Conservation (phyloP, 2,329 filamentous ascomycete genomes). For the Trichoderma guizhouense region DNA sequence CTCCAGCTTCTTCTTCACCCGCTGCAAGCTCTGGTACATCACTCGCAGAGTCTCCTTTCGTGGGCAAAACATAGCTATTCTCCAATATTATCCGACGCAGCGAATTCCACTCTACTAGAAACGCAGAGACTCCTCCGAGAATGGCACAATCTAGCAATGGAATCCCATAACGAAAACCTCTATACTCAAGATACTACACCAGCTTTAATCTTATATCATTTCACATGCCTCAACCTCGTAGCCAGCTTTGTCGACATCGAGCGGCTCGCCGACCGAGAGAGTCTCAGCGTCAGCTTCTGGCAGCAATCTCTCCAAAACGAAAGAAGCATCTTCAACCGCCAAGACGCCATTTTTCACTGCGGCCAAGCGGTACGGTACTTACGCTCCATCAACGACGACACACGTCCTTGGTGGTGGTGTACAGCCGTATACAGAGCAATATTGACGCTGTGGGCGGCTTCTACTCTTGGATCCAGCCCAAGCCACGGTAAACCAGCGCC, state of each 20-base stretch:
- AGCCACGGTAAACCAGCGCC: not conserved
- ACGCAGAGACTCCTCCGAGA: slow-evolving; percentile 61
- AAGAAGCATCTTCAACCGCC: slow-evolving; percentile 60
- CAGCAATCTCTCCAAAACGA: slow-evolving; percentile 55
- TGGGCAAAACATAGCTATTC: slow-evolving; percentile 42
- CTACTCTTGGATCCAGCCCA: slow-evolving; percentile 36
- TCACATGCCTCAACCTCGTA: slow-evolving; percentile 66
- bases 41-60: not conserved
- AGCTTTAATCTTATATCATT: slow-evolving; percentile 62
- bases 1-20: slow-evolving; percentile 45
- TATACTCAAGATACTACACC: not conserved
- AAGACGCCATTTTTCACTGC: slow-evolving; percentile 64
- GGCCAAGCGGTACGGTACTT: slow-evolving; percentile 64
- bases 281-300: slow-evolving; percentile 53
- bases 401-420: slow-evolving; percentile 68
- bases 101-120: slow-evolving; percentile 56
- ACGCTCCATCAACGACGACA: slow-evolving; percentile 55
- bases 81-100: slow-evolving; percentile 43
- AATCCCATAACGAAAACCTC: not conserved
- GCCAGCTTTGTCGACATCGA: slow-evolving; percentile 67
- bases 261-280: slow-evolving; percentile 60
- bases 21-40: slow-evolving; percentile 52
- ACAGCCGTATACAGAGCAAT: slow-evolving; percentile 65
- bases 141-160: slow-evolving; percentile 63
- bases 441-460: slow-evolving; percentile 61